Evolutionary conservation across 1,139 yeast species (phyloP).

Genomic region (Diutina scorzettiae): DNA sequence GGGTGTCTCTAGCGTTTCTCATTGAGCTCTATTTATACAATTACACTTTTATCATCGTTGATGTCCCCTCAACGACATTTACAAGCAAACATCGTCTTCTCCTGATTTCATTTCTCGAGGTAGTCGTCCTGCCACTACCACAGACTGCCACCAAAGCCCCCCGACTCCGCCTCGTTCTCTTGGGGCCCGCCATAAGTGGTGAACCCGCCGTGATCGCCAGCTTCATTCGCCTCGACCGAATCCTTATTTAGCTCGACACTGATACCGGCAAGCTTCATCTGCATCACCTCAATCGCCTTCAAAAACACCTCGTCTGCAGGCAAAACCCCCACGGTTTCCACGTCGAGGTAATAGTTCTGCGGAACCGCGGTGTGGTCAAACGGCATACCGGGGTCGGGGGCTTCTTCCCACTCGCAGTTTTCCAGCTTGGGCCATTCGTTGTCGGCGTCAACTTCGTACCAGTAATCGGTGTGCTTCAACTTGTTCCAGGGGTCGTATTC

Average conservation of each 20-base stretch:
- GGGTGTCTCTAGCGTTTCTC: no score
- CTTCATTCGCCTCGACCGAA: constrained; percentile 35
- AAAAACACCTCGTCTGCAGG: constrained; percentile 82
- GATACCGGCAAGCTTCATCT: constrained; percentile 82
- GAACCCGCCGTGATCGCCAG: constrained; percentile 29
- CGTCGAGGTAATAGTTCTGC: constrained; percentile 67
- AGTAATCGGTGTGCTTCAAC: constrained; percentile 84
- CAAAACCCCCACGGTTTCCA: constrained; percentile 85
- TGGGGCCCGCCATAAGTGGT: constrained; percentile 30
- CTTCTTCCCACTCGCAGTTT: constrained; percentile 94
- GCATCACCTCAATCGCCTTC: constrained; percentile 74
- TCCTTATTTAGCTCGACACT: constrained; percentile 68
- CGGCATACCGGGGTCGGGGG: constrained; percentile 77
- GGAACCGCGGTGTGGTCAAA: constrained; percentile 85
- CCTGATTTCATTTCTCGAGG: no score
- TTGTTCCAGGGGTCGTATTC: constrained; percentile 99
- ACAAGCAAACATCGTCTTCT: no score
- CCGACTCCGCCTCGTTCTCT: constrained; percentile 2
- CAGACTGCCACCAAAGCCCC: constrained; percentile 5
- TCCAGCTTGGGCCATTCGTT: constrained; percentile 88
- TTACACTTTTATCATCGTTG: no score
- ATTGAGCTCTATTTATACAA: no score
- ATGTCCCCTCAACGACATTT: no score
- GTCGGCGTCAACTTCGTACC: constrained; percentile 87
- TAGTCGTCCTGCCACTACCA: no score